Evolutionary conservation across 2,329 filamentous ascomycete genomes (phyloP).

Genomic region (Aspergillus piperis): DNA sequence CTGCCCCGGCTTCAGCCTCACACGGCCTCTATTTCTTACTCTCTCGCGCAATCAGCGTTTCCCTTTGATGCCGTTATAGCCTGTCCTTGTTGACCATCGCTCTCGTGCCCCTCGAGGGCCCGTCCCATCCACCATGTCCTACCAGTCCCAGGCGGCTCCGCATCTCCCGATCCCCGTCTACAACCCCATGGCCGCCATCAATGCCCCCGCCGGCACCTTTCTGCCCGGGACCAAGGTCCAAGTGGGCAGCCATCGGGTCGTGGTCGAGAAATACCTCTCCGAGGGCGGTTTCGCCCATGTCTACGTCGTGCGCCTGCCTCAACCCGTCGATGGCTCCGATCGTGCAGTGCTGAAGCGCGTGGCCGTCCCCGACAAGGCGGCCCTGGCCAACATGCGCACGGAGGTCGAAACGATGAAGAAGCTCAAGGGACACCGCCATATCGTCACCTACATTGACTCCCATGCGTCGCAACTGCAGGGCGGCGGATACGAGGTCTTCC

Average conservation of each 20-base stretch:
- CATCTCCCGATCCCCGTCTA: slow-evolving; percentile 34
- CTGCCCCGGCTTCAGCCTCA: slow-evolving; percentile 2
- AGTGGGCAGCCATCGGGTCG: slow-evolving; percentile 85
- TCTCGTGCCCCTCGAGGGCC: slow-evolving; percentile 29
- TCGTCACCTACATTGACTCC: slow-evolving; percentile 97
- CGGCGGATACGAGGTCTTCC: slow-evolving; percentile 94
- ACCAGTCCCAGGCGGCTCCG: slow-evolving; percentile 29
- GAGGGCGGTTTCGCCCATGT: slow-evolving; percentile 98
- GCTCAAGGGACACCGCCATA: slow-evolving; percentile 91
- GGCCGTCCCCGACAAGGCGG: slow-evolving; percentile 92
- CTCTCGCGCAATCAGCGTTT: too few relatives aligned
- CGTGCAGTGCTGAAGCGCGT: slow-evolving; percentile 89
- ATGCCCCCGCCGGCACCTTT: slow-evolving; percentile 77
- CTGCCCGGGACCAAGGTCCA: slow-evolving; percentile 93
- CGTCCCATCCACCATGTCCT: slow-evolving; percentile 32
- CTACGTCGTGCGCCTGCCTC: slow-evolving; percentile 86
- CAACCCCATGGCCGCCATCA: slow-evolving; percentile 38
- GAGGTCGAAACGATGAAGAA: slow-evolving; percentile 99
- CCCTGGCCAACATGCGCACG: slow-evolving; percentile 91
- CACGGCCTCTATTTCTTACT: background rate
- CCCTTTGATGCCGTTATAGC: slow-evolving; percentile 28
- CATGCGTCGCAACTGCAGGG: slow-evolving; percentile 92
- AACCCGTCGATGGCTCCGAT: slow-evolving; percentile 74
- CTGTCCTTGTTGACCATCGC: background rate
- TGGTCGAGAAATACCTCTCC: slow-evolving; percentile 96